phyloP scores from a whole-genome alignment of 2,329 filamentous ascomycete genomes.

The Mollisiaceae sp. region DNA sequence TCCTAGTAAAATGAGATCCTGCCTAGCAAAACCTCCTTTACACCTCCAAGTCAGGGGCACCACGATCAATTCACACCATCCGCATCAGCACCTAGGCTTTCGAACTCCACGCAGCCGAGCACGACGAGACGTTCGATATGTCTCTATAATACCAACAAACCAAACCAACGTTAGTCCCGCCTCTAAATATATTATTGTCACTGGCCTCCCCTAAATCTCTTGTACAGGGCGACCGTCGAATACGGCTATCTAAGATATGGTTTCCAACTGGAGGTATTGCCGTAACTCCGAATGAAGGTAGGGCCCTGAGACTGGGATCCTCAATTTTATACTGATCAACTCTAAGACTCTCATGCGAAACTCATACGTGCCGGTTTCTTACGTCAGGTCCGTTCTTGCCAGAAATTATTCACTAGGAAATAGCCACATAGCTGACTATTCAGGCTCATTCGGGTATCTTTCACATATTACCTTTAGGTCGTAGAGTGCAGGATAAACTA shows the following conservation, averaged over 20 bases:
- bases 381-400: constrained; percentile 62
- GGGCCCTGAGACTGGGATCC: too few species aligned
- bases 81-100: not conserved
- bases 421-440: constrained; percentile 17
- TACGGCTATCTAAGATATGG: constrained; percentile 77
- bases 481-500: constrained; percentile 86
- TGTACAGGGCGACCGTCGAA: constrained; percentile 58
- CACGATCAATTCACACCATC: constrained; percentile 1
- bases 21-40: constrained; percentile 10
- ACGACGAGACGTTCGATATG: not conserved
- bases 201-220: not conserved
- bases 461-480: constrained; percentile 85
- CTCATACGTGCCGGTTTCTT: constrained; percentile 75
- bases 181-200: not conserved
- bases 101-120: not conserved
- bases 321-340: not conserved
- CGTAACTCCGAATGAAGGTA: constrained; percentile 60
- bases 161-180: constrained; percentile 15
- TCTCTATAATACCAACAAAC: not conserved
- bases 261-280: constrained; percentile 74
- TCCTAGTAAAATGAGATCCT: constrained; percentile 16
- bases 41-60: not conserved
- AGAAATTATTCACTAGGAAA: not conserved
- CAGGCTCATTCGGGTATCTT: constrained; percentile 89
- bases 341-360: constrained; percentile 66